Evolutionary conservation across 2,329 filamentous ascomycete genomes (phyloP), one percentile per base, ranked within the genome.

Genomic region (Pseudogymnoascus sp.): DNA sequence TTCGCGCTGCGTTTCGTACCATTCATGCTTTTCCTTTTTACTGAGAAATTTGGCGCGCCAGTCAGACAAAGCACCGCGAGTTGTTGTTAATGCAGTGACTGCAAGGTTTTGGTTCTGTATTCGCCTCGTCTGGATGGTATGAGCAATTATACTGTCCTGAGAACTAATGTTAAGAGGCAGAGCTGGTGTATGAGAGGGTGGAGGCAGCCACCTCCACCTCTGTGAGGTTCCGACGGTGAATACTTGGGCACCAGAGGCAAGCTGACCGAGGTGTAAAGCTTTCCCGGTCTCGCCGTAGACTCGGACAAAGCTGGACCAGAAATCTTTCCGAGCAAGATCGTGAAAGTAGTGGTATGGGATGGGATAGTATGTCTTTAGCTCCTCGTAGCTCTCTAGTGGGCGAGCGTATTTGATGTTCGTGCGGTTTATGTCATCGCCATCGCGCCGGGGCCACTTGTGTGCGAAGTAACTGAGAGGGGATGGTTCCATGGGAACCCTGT

Each of bases 21-120:
- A 56, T 34, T 56, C 46, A 34, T 56, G 14, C n/a, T 56, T 56
- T 56, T 56, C n/a, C 25, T 34, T 56, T 25, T 56, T 56, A 12
- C 46, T 56, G 8, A 56, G 46, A 56, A 56, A 56, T 56, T 56
- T 56, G 9, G 46, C 46, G 2, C 46, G 25, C 46, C 46, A 56
- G 46, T 56, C 46, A 9, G 46, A 56, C n/a, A 56, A 18, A 4
- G 46, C 46, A 6, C 46, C 46, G n/a, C 46, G 25, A 18, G 25
- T 34, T 34, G 46, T 34, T 56, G 3, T 56, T 34, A 56, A 56
- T 18, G 25, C 46, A 8, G 25, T 56, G 9, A 56, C 18, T 2
- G 46, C 46, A 56, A 56, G 25, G 9, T 34, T 34, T 9, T 56
- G 46, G 46, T 34, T 14, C 8, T 56, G 46, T 31, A 56, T 56